These are phyloP conservation scores for Chlamydomonas eustigma DNA, from an alignment of 139 green algal genomes.

Conservation along the genomic window DNA sequence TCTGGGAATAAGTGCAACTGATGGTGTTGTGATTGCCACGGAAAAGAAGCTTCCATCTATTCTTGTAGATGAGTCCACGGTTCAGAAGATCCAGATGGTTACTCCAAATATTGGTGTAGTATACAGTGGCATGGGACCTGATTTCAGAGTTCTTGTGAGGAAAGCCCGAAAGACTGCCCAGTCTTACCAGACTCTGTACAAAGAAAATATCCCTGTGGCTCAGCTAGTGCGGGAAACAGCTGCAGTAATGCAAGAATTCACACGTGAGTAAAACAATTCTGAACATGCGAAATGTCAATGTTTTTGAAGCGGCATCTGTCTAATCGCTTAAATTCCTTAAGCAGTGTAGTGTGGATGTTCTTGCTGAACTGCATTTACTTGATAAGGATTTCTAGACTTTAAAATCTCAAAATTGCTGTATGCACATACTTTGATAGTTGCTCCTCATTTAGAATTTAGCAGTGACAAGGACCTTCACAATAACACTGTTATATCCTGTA, in stretches of 20 bases:
- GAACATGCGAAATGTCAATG: no score
- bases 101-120: slow-evolving; percentile 92
- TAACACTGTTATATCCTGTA: neutral
- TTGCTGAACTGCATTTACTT: no score
- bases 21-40: slow-evolving; percentile 97
- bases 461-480: no score
- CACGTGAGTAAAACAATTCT: no score
- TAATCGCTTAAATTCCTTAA: no score
- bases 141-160: slow-evolving; percentile 92
- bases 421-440: no score
- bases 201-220: slow-evolving; percentile 94
- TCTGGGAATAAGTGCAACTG: slow-evolving; percentile 92
- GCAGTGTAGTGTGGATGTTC: no score
- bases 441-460: no score
- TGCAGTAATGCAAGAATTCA: slow-evolving; percentile 99
- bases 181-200: slow-evolving; percentile 89
- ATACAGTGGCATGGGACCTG: slow-evolving; percentile 97
- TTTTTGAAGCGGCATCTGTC: no score
- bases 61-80: slow-evolving; percentile 84
- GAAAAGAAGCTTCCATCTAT: slow-evolving; percentile 96
- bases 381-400: no score
- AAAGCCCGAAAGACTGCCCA: slow-evolving; percentile 85
- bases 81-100: slow-evolving; percentile 90
- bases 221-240: slow-evolving; percentile 95
- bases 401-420: no score